Evolutionary conservation across 257 asterid genomes (phyloP).

Genomic region (Parsonsia alboflavescens): DNA sequence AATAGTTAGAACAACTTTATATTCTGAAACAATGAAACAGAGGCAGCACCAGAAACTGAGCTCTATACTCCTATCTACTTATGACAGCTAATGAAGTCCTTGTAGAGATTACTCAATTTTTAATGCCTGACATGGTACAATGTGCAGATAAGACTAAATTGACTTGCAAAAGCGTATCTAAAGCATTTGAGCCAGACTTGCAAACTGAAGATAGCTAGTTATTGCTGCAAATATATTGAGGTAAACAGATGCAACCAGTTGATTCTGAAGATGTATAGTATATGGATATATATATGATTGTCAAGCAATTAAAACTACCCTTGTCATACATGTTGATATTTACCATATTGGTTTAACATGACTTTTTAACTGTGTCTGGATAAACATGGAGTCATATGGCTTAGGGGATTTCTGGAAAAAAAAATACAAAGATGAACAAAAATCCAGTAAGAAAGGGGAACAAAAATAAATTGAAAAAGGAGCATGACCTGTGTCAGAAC

Average conservation of each 20-base stretch:
- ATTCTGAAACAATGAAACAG: too few relatives aligned
- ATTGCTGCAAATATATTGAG: not conserved
- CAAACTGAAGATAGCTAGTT: constrained; percentile 4
- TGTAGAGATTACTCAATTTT: not conserved
- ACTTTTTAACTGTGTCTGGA: not conserved
- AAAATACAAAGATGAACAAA: not conserved
- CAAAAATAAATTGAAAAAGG: not conserved
- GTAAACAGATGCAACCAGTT: too few relatives aligned
- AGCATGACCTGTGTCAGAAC: too few relatives aligned
- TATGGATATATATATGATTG: not conserved
- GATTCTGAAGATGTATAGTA: too few relatives aligned
- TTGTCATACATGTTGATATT: not conserved
- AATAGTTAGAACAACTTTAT: too few relatives aligned
- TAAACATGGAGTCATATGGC: not conserved
- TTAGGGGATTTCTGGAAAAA: not conserved
- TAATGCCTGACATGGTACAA: constrained; percentile 1
- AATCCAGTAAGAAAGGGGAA: not conserved
- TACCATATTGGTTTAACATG: not conserved
- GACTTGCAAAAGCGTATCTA: not conserved
- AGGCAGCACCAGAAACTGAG: not conserved
- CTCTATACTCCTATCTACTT: not conserved
- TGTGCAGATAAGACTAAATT: constrained; percentile 5
- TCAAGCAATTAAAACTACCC: not conserved
- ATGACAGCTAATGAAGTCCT: constrained; percentile 1
- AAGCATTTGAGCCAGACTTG: not conserved